A percentile compares a stretch with the other conserved stretches of the same genome.
phyloP scores from a whole-genome alignment of 805 yeast species.

The Wickerhamiella alocasiicola region DNA sequence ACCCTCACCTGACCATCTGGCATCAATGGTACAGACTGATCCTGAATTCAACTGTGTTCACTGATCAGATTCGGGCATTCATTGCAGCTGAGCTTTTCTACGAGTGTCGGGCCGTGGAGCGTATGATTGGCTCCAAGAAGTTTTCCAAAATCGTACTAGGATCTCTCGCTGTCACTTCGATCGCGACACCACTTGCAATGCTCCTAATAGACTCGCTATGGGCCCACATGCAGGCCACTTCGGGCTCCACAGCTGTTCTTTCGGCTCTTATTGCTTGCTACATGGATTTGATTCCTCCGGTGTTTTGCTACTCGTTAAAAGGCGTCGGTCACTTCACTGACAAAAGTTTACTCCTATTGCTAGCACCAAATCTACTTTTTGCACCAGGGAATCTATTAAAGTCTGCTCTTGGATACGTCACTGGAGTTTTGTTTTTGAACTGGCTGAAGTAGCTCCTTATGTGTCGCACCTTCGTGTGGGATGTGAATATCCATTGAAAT shows the following conservation, averaged over 20 bases:
- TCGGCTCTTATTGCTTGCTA: conserved; percentile 4
- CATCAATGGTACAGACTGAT: conserved; percentile 12
- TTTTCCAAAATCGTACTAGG: not conserved
- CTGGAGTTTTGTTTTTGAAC: not conserved
- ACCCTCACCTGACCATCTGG: conserved; percentile 11
- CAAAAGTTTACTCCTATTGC: conserved; percentile 1
- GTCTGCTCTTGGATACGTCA: conserved; percentile 2
- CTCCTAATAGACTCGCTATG: not conserved
- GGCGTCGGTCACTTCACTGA: conserved; percentile 10
- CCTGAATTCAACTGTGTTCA: conserved; percentile 8
- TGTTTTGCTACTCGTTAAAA: not conserved
- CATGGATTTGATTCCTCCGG: conserved; percentile 7
- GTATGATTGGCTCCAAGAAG: conserved; percentile 10
- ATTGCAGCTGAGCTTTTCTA: conserved; percentile 10
- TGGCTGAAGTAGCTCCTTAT: not conserved
- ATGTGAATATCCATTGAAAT: too few species aligned
- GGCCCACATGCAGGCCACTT: not conserved
- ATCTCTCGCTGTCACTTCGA: not conserved
- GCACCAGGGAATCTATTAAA: conserved; percentile 1
- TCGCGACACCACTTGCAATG: conserved; percentile 3
- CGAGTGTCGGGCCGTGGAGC: conserved; percentile 12
- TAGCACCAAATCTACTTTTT: conserved; percentile 1
- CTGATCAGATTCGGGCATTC: conserved; percentile 9
- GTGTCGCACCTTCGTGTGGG: too few species aligned
- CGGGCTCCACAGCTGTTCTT: conserved; percentile 8